Base-by-base conservation (phyloP, 2,329 filamentous ascomycete species). In the Cytospora leucostoma region DNA sequence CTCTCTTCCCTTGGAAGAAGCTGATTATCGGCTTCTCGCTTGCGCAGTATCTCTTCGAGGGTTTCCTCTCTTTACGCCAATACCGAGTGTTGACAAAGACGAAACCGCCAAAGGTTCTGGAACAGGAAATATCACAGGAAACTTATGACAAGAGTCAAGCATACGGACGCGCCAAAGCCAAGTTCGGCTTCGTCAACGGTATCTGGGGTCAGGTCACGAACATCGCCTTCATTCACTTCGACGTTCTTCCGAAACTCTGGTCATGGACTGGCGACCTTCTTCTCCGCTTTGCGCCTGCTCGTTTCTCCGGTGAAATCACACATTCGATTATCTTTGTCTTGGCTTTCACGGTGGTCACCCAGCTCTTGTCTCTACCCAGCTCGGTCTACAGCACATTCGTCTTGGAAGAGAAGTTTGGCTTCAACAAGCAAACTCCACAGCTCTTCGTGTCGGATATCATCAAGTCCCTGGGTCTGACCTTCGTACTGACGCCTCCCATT, bases 1-100 rank as follows among this genome's bases (percentile, higher is more conserved):
- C 94, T 64, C 82, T 91, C 73, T 97, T 98, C 80, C 94, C 95
- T 61, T 99, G 95, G 95, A 99, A 97, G 86, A 90, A 88, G 75
- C 87, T 99, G 71, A 93, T 99, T 72, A 85, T 98, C 70, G 91
- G 93, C 72, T 99, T 99, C 80, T 96, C 93, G 35, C 76, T 98
- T 71, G 92, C 90, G 66, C 92, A 99, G 75, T 98, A 92, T 76
- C 79, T 92, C 61, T 88, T 99, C 73, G 95, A 99, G 77, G 88
- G 92, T 52, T 91, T 94, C 79, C 87, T 99, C 59, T 92, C 92
- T 33, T 81, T 92, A 70, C 92, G 95, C 63, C 95, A 99, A 77
- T 98, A 97, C 76, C 86, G 88, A 69, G 87, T 97, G 62, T 84
- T 98, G 66, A 87, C 94, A 74, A 87, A 87, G 69, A 92, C 85